Percentiles rank a stretch among this genome's conserved stretches.
phyloP scores from a whole-genome alignment of 495 filamentous ascomycete species.

The Sordaria brevicollis region DNA sequence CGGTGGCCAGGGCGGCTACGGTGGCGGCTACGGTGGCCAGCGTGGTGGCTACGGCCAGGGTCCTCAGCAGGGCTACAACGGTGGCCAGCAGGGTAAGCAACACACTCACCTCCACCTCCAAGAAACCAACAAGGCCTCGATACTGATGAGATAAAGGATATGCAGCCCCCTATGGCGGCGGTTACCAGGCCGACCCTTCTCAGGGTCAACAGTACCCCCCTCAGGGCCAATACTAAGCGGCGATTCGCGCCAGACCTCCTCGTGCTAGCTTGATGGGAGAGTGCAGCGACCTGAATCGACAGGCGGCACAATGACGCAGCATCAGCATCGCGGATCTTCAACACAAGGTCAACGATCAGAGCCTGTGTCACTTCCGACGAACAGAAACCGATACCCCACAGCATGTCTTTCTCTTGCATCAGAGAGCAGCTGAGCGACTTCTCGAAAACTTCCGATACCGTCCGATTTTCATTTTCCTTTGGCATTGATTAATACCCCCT shows the following conservation, averaged over 20 bases:
- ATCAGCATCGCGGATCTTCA: neutral
- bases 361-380: neutral
- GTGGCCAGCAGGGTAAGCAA: neutral
- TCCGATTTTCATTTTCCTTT: neutral
- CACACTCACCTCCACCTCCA: conserved; percentile 25
- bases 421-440: neutral
- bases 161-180: conserved; percentile 15
- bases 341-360: neutral
- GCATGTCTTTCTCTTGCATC: neutral
- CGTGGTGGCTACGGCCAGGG: neutral
- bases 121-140: neutral
- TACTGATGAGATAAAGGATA: conserved; percentile 1
- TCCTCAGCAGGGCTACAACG: neutral
- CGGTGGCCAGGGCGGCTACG: neutral
- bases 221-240: conserved; percentile 18
- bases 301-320: neutral
- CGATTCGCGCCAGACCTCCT: neutral
- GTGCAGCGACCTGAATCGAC: neutral
- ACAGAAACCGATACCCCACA: neutral
- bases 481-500: neutral
- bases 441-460: neutral
- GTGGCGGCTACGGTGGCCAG: neutral
- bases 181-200: conserved; percentile 28
- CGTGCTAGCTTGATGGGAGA: neutral
- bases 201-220: conserved; percentile 21